Base-by-base conservation (phyloP, 2,329 filamentous ascomycete genomes). In the Beauveria caledonica region DNA sequence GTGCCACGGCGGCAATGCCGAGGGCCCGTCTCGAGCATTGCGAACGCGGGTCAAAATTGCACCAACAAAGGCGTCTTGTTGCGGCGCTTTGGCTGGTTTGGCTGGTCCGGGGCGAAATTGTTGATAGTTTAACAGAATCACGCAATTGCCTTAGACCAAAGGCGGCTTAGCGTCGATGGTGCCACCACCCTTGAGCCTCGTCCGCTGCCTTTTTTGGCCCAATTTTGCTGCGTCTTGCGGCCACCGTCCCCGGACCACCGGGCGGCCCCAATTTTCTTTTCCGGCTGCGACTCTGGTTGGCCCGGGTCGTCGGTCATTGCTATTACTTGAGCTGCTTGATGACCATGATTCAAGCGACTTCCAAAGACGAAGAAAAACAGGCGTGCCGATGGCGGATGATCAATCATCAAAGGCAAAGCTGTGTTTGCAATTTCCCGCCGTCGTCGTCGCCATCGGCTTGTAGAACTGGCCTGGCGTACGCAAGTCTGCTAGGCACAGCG, bases 71-170 rank as follows among this genome's bases (percentile, higher is more conserved):
- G 53, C 46, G 45, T 45, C 33, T 49, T 19, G 55, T 49, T 49
- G 21, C 63, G 60, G 50, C 5, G 15, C 1, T 36, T 40, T 46
- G 29, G 33, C 36, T 51, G 51, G 51, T 36, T 40, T 46, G 29
- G 33, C 36, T 51, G 51, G 51, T 11, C 21, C 44, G 39, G 39
- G 21, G 54, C 48, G 49, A 66, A 72, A 71, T 73, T 73, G 71
- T 72, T 69, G 72, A 74, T 73, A 68, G 61, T 65, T 68, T 62
- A 64, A 68, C 57, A 65, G 67, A 74, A 75, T 75, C 73, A 75
- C 73, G 73, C 73, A 75, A 75, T 75, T 71, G 64, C 52, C 48
- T 68, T 69, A 70, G 62, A 50, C 72, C 67, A 46, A 57, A 66
- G 68, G 62, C 23, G 70, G 72, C 62, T 65, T 72, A 70, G 70